These are phyloP conservation scores for Bipolaris sorokiniana DNA, from an alignment of 2,329 filamentous ascomycete species.

Conservation along the genomic window DNA sequence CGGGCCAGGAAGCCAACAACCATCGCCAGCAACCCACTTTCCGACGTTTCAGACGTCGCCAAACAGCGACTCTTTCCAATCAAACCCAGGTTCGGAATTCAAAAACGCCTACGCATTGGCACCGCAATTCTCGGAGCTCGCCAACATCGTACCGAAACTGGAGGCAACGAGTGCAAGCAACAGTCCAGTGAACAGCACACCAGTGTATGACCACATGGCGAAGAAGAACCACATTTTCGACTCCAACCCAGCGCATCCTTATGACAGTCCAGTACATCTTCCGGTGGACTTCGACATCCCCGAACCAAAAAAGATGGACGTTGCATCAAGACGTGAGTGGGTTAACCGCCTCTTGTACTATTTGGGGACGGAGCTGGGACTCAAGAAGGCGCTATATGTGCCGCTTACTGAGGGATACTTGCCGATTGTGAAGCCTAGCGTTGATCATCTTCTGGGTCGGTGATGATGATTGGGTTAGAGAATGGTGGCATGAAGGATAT, in stretches of 20 bases:
- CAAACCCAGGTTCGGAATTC: constrained; percentile 3
- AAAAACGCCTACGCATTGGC: constrained; percentile 10
- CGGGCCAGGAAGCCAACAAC: constrained; percentile 9
- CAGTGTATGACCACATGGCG: background rate
- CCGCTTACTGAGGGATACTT: constrained; percentile 30
- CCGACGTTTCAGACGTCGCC: background rate
- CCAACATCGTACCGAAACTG: background rate
- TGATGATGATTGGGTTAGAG: background rate
- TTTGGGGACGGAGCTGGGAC: constrained; percentile 30
- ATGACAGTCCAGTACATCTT: constrained; percentile 20
- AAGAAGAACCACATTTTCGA: constrained; percentile 30
- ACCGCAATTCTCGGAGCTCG: constrained; percentile 10
- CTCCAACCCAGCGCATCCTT: constrained; percentile 26
- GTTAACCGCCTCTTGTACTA: constrained; percentile 37
- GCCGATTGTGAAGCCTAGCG: constrained; percentile 19
- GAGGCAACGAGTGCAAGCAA: background rate
- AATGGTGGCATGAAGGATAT: background rate
- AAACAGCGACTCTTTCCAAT: constrained; percentile 4
- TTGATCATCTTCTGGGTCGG: constrained; percentile 22
- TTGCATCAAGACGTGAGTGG: constrained; percentile 33
- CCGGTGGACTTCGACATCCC: constrained; percentile 16
- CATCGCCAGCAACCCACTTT: constrained; percentile 1
- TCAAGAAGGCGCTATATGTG: constrained; percentile 38
- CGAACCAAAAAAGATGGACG: constrained; percentile 26
- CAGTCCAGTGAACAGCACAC: constrained; percentile 2